Evolutionary conservation across 768 basidiomycete species (phyloP).

Genomic region (Lactarius psammicola): DNA sequence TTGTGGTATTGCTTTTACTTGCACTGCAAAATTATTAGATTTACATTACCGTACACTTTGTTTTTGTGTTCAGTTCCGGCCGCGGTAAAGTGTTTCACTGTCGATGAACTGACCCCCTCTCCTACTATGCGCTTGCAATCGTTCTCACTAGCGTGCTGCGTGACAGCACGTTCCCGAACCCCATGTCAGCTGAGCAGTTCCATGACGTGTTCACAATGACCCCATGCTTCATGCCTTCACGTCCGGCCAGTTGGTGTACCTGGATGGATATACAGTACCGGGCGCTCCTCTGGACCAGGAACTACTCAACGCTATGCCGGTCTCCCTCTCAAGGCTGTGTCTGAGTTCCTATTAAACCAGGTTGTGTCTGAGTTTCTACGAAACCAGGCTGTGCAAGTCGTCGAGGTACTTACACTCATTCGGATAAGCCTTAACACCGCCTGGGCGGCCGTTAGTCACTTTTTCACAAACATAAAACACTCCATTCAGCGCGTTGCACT

Average conservation of each 20-base stretch:
- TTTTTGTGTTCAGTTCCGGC: too few species aligned
- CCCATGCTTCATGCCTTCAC: slow-evolving; percentile 82
- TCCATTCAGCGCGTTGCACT: too few species aligned
- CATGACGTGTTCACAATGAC: slow-evolving; percentile 63
- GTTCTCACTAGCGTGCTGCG: slow-evolving; percentile 83
- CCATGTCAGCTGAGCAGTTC: slow-evolving; percentile 66
- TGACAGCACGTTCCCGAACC: slow-evolving; percentile 77
- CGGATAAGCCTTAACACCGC: too few species aligned
- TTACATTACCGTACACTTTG: too few species aligned
- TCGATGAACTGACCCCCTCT: slow-evolving; percentile 62
- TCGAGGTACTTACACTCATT: slow-evolving; percentile 84
- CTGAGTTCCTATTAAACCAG: too few species aligned
- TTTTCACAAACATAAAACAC: too few species aligned
- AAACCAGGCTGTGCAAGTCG: slow-evolving; percentile 66
- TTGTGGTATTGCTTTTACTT: too few species aligned
- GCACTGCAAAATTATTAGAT: too few species aligned
- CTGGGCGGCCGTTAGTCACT: too few species aligned
- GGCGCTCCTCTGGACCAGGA: slow-evolving; percentile 65
- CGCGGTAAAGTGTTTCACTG: too few species aligned
- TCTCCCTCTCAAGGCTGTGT: slow-evolving; percentile 62
- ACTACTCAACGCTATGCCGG: slow-evolving; percentile 49
- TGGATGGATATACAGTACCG: slow-evolving; percentile 93
- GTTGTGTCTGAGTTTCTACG: too few species aligned
- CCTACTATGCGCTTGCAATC: slow-evolving; percentile 67
- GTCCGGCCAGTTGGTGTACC: slow-evolving; percentile 71